Evolutionary conservation across 345 rosid genomes (phyloP).

Genomic region (Tarenaya hassleriana): DNA sequence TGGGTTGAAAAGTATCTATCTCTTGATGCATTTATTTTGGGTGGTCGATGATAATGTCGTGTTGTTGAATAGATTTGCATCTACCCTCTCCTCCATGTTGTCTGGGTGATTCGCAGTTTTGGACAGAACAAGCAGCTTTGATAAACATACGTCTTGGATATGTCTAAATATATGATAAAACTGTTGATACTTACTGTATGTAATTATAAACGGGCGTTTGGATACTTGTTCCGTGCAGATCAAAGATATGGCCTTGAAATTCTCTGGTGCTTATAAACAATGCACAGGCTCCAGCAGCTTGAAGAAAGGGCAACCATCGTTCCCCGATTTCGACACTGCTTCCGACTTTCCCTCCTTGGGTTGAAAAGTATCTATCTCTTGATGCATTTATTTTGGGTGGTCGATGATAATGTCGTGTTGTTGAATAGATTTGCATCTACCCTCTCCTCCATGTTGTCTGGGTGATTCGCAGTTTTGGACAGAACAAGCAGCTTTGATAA

Average conservation of each 20-base stretch:
- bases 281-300: conserved; percentile 65
- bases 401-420: conserved; percentile 22
- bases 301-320: conserved; percentile 54
- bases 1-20: conserved; percentile 19
- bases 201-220: not conserved
- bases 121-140: not conserved
- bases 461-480: not conserved
- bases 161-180: not conserved
- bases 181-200: not conserved
- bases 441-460: conserved; percentile 10
- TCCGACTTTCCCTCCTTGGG: too few relatives aligned
- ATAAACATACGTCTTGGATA: not conserved
- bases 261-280: conserved; percentile 75
- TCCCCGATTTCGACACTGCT: conserved; percentile 65
- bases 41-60: conserved; percentile 16
- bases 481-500: not conserved
- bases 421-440: too few relatives aligned
- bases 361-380: conserved; percentile 21
- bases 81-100: not conserved
- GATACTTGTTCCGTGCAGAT: conserved; percentile 41
- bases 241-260: conserved; percentile 83
- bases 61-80: not conserved
- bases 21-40: conserved; percentile 19
- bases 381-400: conserved; percentile 12
- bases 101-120: not conserved